Conservation (phyloP, 2,329 filamentous ascomycete species). For the Elsinoe fawcettii region DNA sequence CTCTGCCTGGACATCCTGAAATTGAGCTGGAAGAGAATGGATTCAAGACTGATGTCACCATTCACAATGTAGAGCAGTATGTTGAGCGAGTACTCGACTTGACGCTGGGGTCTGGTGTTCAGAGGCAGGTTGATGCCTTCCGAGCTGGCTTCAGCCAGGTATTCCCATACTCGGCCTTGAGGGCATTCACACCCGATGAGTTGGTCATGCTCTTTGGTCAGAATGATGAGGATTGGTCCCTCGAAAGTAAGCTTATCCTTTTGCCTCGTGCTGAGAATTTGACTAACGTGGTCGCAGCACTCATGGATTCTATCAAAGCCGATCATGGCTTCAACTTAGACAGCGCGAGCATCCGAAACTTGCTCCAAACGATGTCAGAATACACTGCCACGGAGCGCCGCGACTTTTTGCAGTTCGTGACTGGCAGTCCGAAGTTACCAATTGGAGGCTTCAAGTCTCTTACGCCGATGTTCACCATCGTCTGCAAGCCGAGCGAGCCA, state of each 20-base stretch:
- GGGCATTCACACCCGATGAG: constrained; percentile 90
- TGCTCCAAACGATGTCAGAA: constrained; percentile 92
- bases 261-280: constrained; percentile 20
- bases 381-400: constrained; percentile 66
- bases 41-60: constrained; percentile 65
- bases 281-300: constrained; percentile 48
- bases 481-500: constrained; percentile 95
- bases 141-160: constrained; percentile 86
- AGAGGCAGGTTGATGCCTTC: constrained; percentile 85
- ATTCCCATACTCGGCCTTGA: constrained; percentile 87
- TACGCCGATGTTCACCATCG: constrained; percentile 97
- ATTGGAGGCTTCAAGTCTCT: constrained; percentile 97
- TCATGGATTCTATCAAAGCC: constrained; percentile 97
- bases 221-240: constrained; percentile 91
- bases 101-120: constrained; percentile 83
- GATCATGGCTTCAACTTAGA: constrained; percentile 99
- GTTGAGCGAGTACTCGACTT: constrained; percentile 84
- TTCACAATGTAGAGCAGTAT: constrained; percentile 85
- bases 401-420: constrained; percentile 95
- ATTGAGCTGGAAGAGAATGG: constrained; percentile 78
- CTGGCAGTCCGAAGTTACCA: constrained; percentile 92
- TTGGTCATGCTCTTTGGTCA: constrained; percentile 90
- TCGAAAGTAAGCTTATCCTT: constrained; percentile 67
- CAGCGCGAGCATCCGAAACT: constrained; percentile 86
- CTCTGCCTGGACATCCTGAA: constrained; percentile 77